phyloP scores from a whole-genome alignment of 2,329 filamentous ascomycete species.

The Botrytis aclada region DNA sequence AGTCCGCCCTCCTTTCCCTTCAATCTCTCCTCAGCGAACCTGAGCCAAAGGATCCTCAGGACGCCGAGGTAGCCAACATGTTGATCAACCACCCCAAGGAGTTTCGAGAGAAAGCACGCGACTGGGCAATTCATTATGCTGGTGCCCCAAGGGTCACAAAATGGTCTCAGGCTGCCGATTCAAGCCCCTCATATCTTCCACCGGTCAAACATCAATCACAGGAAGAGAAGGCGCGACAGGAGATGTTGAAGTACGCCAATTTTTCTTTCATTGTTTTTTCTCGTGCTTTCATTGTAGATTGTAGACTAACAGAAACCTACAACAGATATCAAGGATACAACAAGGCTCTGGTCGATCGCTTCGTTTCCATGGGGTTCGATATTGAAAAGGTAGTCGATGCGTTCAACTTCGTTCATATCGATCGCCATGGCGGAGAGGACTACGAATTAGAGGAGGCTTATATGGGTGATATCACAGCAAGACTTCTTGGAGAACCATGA shows the following conservation, averaged over 20 bases:
- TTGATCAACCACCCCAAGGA: slow-evolving; percentile 73
- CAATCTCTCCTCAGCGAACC: slow-evolving; percentile 90
- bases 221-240: slow-evolving; percentile 33
- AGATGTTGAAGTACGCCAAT: slow-evolving; percentile 27
- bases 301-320: slow-evolving; percentile 22
- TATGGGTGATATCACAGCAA: slow-evolving; percentile 84
- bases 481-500: slow-evolving; percentile 72
- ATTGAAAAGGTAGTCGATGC: slow-evolving; percentile 82
- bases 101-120: slow-evolving; percentile 78
- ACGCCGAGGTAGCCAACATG: slow-evolving; percentile 92
- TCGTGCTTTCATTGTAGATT: neutral
- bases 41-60: slow-evolving; percentile 94
- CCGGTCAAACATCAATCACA: slow-evolving; percentile 30
- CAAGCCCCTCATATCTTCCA: slow-evolving; percentile 38
- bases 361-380: slow-evolving; percentile 88
- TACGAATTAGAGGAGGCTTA: slow-evolving; percentile 87
- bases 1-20: slow-evolving; percentile 87
- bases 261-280: neutral
- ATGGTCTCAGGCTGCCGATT: slow-evolving; percentile 44
- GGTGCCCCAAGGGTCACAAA: slow-evolving; percentile 61
- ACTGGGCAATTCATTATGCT: slow-evolving; percentile 86
- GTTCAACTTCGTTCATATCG: slow-evolving; percentile 78
- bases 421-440: slow-evolving; percentile 71
- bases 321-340: slow-evolving; percentile 83
- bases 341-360: slow-evolving; percentile 75